Percentiles rank a stretch among this genome's conserved stretches.
These are phyloP conservation scores for Komagataella ulmi DNA, from an alignment of 805 yeast species.

Conservation along the genomic window DNA sequence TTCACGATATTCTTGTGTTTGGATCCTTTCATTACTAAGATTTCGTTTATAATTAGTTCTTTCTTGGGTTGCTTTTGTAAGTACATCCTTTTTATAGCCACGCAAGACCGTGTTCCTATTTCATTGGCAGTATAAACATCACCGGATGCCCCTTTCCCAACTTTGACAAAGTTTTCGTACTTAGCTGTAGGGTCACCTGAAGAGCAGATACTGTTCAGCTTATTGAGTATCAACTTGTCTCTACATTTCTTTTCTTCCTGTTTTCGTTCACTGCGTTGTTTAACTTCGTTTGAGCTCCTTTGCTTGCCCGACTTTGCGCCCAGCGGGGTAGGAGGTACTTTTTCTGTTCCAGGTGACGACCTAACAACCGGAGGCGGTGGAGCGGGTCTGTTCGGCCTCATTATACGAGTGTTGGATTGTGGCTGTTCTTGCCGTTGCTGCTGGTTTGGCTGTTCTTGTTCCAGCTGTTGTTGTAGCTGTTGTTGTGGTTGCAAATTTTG, in stretches of 20 bases:
- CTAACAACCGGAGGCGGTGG: constrained; percentile 18
- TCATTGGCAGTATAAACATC: constrained; percentile 88
- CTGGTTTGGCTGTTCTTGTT: not conserved
- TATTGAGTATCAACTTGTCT: constrained; percentile 60
- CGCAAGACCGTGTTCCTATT: constrained; percentile 37
- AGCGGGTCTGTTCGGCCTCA: constrained; percentile 19
- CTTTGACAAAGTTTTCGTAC: constrained; percentile 61
- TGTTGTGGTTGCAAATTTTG: not conserved
- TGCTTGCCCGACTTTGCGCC: constrained; percentile 8
- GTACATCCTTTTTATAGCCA: constrained; percentile 96
- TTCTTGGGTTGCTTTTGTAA: constrained; percentile 83
- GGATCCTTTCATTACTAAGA: constrained; percentile 90
- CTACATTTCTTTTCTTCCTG: constrained; percentile 67
- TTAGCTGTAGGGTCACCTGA: constrained; percentile 70
- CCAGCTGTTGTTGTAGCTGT: not conserved
- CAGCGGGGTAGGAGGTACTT: constrained; percentile 19
- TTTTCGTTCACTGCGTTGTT: constrained; percentile 45
- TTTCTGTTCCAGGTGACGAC: constrained; percentile 4
- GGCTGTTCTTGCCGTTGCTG: not conserved
- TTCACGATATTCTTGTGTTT: constrained; percentile 93
- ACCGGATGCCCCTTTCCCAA: constrained; percentile 98
- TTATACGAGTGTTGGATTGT: not conserved
- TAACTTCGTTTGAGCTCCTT: constrained; percentile 29
- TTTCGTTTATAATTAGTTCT: constrained; percentile 91
- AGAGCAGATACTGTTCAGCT: constrained; percentile 64